Base-by-base conservation (phyloP, 352 stramenopile species). In the Pilasporangium apinafurcum region DNA sequence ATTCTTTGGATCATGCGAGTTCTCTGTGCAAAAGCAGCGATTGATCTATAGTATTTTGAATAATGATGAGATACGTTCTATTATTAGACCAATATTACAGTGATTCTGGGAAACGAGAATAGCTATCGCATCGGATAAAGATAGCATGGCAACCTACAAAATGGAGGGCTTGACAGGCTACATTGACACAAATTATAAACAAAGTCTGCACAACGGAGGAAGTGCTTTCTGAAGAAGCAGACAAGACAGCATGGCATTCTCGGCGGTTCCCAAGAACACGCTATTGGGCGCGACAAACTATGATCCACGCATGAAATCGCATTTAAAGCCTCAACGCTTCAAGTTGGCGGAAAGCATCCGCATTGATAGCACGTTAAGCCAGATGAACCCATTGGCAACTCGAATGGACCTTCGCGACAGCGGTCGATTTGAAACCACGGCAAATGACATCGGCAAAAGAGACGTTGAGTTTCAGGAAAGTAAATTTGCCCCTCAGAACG, bases 401-500 rank as follows among this genome's bases (percentile, higher is more conserved):
- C 65, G 69, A 10, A 32, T 69, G 24, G 78, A 90, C 49, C 61
- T 84, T 5, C 62, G 57, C 12, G 72, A 88, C 41, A 44, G 56
- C 4, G 62, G 68, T 16, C 65, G 56, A 16, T 89, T 88, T 37
- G 59, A 67, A 17, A 92, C 76, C 12, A 80, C 63, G 5, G 66
- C 76, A 10, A 69, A 48, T 43, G 63, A 84, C 32, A 79, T 92
- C 21, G 74, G 74, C 50, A 72, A 71, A 27, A 45, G 61, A 40
- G 45, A 59, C 8, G 17, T 16, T 1, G 39, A 65, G 17, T 26
- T 76, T 5, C 50, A 53, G 8, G 76, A 86, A 43, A 89, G 72
- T 62, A 89, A 86, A 48, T 92, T 92, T 32, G 80, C 80, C 2
- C 80, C 80, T 9, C 71, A 88, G 51, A 86, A 88, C 37, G 67